Evolutionary conservation across 768 basidiomycete genomes (phyloP), one percentile per base, ranked within the genome.

Genomic region (Podaxis sp.): DNA sequence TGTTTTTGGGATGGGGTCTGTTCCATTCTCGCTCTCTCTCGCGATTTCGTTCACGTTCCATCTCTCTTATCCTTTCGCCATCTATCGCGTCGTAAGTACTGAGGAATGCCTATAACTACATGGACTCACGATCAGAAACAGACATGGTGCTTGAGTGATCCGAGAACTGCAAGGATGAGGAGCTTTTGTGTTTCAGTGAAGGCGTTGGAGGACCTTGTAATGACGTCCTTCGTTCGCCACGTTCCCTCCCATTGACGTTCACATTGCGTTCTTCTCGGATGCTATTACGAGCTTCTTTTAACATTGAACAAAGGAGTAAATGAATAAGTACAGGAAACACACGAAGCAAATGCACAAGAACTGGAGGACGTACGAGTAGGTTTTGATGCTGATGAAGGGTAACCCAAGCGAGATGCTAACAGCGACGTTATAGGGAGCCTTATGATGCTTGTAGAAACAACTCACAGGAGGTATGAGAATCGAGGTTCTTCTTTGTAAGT

Each of bases 11-110:
- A 22, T 75, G 75, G 11, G 76, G 79, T 64, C 75, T 82, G 68
- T 85, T 86, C 85, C 86, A 85, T 55, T 79, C 79, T 37, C 81
- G 77, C 66, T 86, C 87, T 41, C 79, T 76, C 59, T 85, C 83
- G 29, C 74, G 63, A 51, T 76, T 75, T 51, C 73, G 77, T 56
- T 85, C 84, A 49, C 68, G 70, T 58, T 80, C 79, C 24, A 77
- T 58, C 51, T 82, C 82, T 41, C 68, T 69, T 4, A 75, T 68
- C 38, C 75, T 75, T 46, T 85, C 84, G 52, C 70, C 75, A 70
- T 82, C 86, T 86, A 62, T 24, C 27, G 57, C 33, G 36, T 52
- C 49, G 38, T 51, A 22, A 37, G 43, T 41, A 52, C 38, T 41
- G 15, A 11, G 22, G 13, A 12, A 27, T 11, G 47, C 51, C 59